A percentile compares a stretch with the other conserved stretches of the same genome.
These are phyloP conservation scores for Chlorella variabilis DNA, from an alignment of 163 green algal species.

Conservation along the genomic window DNA sequence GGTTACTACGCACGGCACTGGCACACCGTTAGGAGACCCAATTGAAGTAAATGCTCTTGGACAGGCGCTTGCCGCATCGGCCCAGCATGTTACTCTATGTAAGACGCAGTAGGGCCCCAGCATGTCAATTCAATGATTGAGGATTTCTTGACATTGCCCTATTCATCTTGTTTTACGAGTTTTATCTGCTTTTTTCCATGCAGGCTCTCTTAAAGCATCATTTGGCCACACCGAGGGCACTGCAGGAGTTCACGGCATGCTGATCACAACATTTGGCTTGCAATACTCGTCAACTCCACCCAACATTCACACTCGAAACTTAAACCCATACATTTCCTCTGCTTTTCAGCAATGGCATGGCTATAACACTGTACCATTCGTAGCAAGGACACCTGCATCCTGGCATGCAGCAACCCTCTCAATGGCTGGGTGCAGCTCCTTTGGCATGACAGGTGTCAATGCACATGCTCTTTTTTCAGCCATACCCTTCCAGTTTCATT, in stretches of 20 bases:
- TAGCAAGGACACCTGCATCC: constrained; percentile 62
- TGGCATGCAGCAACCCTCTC: constrained; percentile 55
- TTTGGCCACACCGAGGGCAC: constrained; percentile 65
- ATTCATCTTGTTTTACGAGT: no score
- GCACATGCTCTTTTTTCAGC: constrained; percentile 48
- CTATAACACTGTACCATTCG: neutral
- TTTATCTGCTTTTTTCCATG: neutral
- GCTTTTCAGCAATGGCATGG: constrained; percentile 27
- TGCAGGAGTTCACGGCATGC: constrained; percentile 38
- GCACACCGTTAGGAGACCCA: constrained; percentile 87
- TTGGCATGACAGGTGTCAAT: constrained; percentile 84
- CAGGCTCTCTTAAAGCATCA: constrained; percentile 50
- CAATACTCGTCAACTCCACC: neutral
- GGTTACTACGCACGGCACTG: constrained; percentile 66
- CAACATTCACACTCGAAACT: constrained; percentile 45
- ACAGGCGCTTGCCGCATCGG: neutral
- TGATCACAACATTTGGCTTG: constrained; percentile 20
- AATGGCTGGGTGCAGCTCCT: constrained; percentile 74
- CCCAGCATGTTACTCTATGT: constrained; percentile 25
- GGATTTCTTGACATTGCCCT: no score
- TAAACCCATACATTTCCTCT: constrained; percentile 51
- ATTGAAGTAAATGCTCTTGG: constrained; percentile 80
- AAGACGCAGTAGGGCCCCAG: no score
- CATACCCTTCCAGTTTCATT: neutral
- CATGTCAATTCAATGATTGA: no score